These are phyloP conservation scores for Domatiomyces globalis DNA, from an alignment of 2,329 filamentous ascomycete species.

Conservation along the genomic window DNA sequence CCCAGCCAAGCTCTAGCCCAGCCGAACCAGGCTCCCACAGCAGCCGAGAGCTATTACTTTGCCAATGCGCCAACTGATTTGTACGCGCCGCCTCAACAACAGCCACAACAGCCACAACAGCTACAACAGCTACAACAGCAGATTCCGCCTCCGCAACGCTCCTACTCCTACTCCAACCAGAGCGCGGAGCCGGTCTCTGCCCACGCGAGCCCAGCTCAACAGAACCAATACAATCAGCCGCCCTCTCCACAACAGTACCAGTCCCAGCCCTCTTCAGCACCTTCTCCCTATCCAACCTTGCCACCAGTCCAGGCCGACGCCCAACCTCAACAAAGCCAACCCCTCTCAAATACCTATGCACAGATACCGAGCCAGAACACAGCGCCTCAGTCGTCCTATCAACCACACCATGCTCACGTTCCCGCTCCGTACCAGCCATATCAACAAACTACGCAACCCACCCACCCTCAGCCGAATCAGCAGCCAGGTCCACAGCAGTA, in stretches of 20 bases:
- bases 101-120: constrained; percentile 33
- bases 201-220: constrained; percentile 7
- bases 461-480: not conserved
- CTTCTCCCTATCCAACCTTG: constrained; percentile 10
- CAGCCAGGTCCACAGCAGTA: constrained; percentile 1
- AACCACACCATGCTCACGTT: constrained; percentile 3
- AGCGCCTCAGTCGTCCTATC: constrained; percentile 1
- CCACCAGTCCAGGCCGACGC: constrained; percentile 6
- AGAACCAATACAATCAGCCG: constrained; percentile 9
- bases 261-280: constrained; percentile 7
- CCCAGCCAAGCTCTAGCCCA: not conserved
- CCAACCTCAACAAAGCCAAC: constrained; percentile 6
- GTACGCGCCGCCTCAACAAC: constrained; percentile 37
- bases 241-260: constrained; percentile 14
- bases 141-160: constrained; percentile 26
- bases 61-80: constrained; percentile 41
- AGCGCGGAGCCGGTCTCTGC: constrained; percentile 6
- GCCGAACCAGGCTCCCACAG: constrained; percentile 30
- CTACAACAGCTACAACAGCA: constrained; percentile 34
- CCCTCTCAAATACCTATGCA: constrained; percentile 1
- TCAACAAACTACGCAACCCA: constrained; percentile 1
- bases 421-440: constrained; percentile 7
- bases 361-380: not conserved
- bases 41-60: constrained; percentile 71
- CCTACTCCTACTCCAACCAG: constrained; percentile 16